These are phyloP conservation scores for Polyporus tsugae DNA, from an alignment of 1,284 basidiomycete species.

Conservation along the genomic window DNA sequence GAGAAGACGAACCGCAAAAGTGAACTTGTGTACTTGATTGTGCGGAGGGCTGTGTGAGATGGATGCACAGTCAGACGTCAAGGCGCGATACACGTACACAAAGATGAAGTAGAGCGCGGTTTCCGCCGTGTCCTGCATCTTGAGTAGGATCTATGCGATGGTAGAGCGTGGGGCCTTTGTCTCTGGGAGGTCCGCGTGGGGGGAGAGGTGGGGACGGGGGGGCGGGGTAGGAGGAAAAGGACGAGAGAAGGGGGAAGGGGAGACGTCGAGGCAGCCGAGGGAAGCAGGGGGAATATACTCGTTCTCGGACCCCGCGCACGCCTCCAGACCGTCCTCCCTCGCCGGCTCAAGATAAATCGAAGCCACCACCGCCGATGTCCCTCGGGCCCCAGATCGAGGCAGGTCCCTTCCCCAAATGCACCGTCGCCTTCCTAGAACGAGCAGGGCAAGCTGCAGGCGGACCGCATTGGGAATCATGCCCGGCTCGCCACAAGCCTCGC, in stretches of 20 bases:
- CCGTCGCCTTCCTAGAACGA: conserved; percentile 8
- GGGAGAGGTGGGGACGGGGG: conserved; percentile 18
- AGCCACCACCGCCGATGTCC: conserved; percentile 13
- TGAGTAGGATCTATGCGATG: conserved; percentile 13
- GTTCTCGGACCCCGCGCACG: conserved; percentile 3
- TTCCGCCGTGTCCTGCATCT: conserved; percentile 48
- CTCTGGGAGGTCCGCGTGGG: neutral
- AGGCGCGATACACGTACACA: conserved; percentile 54
- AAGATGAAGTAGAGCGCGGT: conserved; percentile 59
- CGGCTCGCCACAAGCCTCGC: conserved; percentile 22
- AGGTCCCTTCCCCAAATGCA: conserved; percentile 1
- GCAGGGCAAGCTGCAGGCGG: neutral
- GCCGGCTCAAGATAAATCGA: conserved; percentile 27
- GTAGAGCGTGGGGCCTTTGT: neutral
- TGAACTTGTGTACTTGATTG: conserved; percentile 71
- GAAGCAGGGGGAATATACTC: conserved; percentile 18
- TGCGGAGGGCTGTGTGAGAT: conserved; percentile 20
- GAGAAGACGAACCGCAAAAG: conserved; percentile 73
- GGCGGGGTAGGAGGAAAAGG: conserved; percentile 13
- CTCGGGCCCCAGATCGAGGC: conserved; percentile 18
- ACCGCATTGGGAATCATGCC: conserved; percentile 22
- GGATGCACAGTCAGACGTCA: conserved; percentile 11
- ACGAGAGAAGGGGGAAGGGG: conserved; percentile 13
- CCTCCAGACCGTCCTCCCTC: neutral
- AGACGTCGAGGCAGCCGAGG: conserved; percentile 16